Conservation (phyloP, 441 rosid genomes). For the Erysimum cheiri region DNA sequence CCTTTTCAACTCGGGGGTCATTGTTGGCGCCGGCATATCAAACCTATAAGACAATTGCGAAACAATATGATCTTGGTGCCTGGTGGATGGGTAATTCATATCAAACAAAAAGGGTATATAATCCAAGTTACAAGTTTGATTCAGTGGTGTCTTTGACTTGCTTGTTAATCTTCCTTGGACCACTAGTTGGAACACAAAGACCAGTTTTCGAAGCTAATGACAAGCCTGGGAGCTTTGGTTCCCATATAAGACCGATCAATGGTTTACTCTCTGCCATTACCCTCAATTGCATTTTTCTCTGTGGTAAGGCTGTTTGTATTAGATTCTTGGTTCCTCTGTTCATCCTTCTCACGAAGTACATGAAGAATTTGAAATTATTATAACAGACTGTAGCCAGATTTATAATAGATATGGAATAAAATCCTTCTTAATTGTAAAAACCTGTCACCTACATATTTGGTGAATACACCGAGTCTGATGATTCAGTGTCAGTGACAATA, state of each 20-base stretch:
- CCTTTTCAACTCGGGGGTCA: conserved; percentile 86
- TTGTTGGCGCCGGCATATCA: conserved; percentile 88
- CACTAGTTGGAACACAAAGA: conserved; percentile 72
- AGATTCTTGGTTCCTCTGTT: no score
- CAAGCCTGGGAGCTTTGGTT: conserved; percentile 71
- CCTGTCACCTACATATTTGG: not conserved
- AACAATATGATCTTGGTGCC: not conserved
- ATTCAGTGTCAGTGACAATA: not conserved
- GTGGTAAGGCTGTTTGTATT: no score
- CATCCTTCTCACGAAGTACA: no score
- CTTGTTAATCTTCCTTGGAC: conserved; percentile 79
- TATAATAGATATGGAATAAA: not conserved
- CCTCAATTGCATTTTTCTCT: no score
- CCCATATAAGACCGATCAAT: conserved; percentile 77
- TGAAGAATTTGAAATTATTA: no score
- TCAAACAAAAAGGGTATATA: not conserved
- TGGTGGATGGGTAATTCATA: not conserved
- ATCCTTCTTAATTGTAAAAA: not conserved
- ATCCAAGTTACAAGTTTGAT: conserved; percentile 55
- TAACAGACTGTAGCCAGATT: not conserved
- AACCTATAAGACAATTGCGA: conserved; percentile 55
- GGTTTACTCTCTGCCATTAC: conserved; percentile 59
- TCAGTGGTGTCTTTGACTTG: conserved; percentile 79
- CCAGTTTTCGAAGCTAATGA: conserved; percentile 47
- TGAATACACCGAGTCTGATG: not conserved